Conservation (phyloP, 2,329 filamentous ascomycete genomes). For the Mycosphaerella sp. region DNA sequence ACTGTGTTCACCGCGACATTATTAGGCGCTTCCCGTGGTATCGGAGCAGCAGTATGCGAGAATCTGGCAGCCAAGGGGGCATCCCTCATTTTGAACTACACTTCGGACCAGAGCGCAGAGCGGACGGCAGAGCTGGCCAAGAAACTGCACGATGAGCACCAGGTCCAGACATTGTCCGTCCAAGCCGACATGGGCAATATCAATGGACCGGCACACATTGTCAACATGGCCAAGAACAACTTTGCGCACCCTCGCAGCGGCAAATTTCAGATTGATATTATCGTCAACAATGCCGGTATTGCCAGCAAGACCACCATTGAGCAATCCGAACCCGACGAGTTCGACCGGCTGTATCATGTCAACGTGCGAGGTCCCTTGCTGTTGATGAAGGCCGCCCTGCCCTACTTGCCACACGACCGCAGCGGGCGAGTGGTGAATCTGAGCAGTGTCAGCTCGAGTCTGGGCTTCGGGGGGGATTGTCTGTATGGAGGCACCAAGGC, state of each 20-base stretch:
- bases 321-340: constrained; percentile 59
- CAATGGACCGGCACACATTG: constrained; percentile 53
- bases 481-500: constrained; percentile 63
- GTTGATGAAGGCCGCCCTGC: constrained; percentile 64
- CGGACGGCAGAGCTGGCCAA: constrained; percentile 49
- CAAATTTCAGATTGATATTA: constrained; percentile 67
- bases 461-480: constrained; percentile 53
- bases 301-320: constrained; percentile 58
- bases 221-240: constrained; percentile 53
- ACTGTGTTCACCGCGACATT: no score
- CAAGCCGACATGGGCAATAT: constrained; percentile 65
- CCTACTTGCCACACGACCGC: constrained; percentile 63
- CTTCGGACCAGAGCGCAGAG: constrained; percentile 53
- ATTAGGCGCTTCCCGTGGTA: constrained; percentile 66
- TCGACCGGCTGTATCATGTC: constrained; percentile 65
- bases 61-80: constrained; percentile 68
- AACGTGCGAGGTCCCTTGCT: constrained; percentile 79
- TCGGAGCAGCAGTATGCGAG: constrained; percentile 60
- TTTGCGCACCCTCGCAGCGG: constrained; percentile 50
- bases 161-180: constrained; percentile 54
- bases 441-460: constrained; percentile 51
- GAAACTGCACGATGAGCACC: constrained; percentile 51
- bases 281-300: constrained; percentile 80
- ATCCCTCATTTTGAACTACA: constrained; percentile 65
- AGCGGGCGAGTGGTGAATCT: constrained; percentile 59